Evolutionary conservation across 805 yeast species (phyloP), one percentile per base, ranked within the genome.

Genomic region (Starmerella vaccinii): DNA sequence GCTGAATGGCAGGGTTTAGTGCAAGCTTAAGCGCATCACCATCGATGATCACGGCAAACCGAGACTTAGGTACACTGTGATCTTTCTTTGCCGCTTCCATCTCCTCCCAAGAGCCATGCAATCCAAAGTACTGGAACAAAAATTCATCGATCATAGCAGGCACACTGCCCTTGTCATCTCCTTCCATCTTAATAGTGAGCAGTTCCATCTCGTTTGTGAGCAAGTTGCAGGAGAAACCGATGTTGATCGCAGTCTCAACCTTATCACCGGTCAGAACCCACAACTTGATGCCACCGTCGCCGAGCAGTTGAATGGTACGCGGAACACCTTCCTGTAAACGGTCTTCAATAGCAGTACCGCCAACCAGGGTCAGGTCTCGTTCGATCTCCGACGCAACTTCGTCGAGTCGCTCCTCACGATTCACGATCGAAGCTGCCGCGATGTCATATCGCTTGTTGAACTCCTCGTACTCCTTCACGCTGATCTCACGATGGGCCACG

Each of bases 241-340:
- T 84, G 65, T 84, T 84, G 63, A 84, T 84, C 3, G 94, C 94
- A n/a, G 94, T 84, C 65, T 84, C 94, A 42, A 84, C 80, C 63
- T 82, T 80, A 66, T 84, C 94, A 57, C 94, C 94, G 12, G 94
- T 84, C 26, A 84, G 69, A 45, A 84, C 92, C 94, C 94, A 84
- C 34, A 84, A 71, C 66, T 84, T 84, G 57, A 84, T 79, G 39
- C 94, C 94, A 0, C 89, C 94, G 38, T 76, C 72, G 9, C 79
- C 78, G 46, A 84, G 71, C 44, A 81, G 65, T 13, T 81, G 78
- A 59, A 84, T 84, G 1, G 90, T 72, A 50, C 78, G 79, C 1
- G 92, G 90, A 15, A 84, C 94, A 54, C 90, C 90, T 48, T 80
- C 81, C 65, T 84, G 94, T 37, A 84, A 71, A 52, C 85, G 68